Percentiles rank a stretch among this genome's conserved stretches.
Evolutionary conservation across 345 rosid species (phyloP).

Genomic region (Cardiospermum halicacabum): DNA sequence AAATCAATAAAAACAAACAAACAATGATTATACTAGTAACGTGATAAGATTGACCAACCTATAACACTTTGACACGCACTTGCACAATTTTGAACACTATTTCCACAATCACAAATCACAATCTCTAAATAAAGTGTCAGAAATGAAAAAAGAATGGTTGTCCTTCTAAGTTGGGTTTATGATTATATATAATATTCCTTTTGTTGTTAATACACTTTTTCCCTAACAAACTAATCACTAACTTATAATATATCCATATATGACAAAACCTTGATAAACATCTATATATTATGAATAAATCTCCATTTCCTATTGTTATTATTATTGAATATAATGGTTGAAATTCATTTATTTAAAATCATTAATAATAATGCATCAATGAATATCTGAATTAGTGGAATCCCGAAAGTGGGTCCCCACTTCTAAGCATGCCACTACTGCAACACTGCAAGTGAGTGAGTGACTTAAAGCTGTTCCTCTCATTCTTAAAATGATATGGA

Average conservation of each 20-base stretch:
- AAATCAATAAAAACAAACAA: no score
- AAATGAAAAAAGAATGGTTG: not conserved
- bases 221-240: not conserved
- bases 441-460: not conserved
- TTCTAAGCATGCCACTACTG: constrained; percentile 5
- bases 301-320: no score
- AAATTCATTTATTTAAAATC: no score
- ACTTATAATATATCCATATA: not conserved
- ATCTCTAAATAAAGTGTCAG: no score
- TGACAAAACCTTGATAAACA: not conserved
- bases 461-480: not conserved
- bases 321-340: no score
- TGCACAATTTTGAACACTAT: no score
- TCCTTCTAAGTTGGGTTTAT: not conserved
- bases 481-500: not conserved
- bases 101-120: no score
- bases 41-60: no score
- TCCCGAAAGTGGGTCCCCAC: not conserved
- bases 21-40: no score
- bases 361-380: not conserved
- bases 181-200: not conserved
- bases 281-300: no score
- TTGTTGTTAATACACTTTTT: not conserved
- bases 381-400: constrained; percentile 5
- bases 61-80: no score